A percentile compares a stretch with the other conserved stretches of the same genome.
phyloP scores from a whole-genome alignment of 139 green algal genomes.

The Tetratostichococcus sp. region DNA sequence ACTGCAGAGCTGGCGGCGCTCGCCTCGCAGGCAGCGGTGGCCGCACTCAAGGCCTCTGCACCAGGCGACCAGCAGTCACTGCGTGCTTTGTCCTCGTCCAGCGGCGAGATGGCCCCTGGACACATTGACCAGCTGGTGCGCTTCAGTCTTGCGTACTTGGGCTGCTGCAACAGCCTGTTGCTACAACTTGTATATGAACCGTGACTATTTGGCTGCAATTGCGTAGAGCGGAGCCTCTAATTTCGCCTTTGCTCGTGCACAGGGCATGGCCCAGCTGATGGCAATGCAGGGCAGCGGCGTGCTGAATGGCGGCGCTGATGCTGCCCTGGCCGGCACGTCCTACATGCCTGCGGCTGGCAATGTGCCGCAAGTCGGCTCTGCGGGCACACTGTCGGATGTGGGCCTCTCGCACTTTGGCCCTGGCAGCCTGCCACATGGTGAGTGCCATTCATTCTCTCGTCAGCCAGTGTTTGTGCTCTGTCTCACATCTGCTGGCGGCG shows the following conservation, averaged over 20 bases:
- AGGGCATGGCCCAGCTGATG: slow-evolving; percentile 5
- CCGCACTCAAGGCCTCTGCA: not conserved
- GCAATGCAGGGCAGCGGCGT: slow-evolving; percentile 2
- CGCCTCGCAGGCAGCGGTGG: not conserved
- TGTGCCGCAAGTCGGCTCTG: not conserved
- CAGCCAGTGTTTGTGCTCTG: no score
- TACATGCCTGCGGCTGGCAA: not conserved
- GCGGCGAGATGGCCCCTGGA: slow-evolving; percentile 1
- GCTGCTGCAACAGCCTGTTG: no score
- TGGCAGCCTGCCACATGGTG: not conserved
- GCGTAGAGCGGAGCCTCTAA: no score
- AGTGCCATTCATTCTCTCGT: no score
- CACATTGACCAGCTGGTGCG: not conserved
- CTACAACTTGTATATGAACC: no score
- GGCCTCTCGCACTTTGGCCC: not conserved
- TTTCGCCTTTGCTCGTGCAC: not conserved
- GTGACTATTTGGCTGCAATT: no score
- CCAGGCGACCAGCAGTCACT: not conserved
- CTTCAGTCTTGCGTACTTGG: not conserved
- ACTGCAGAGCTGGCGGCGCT: not conserved
- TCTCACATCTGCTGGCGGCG: no score
- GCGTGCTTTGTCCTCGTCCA: slow-evolving; percentile 7
- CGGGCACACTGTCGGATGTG: not conserved
- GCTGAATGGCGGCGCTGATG: not conserved
- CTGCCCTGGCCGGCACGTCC: not conserved